Evolutionary conservation across 2,329 filamentous ascomycete genomes (phyloP).

Genomic region (Erysiphe neolycopersici): DNA sequence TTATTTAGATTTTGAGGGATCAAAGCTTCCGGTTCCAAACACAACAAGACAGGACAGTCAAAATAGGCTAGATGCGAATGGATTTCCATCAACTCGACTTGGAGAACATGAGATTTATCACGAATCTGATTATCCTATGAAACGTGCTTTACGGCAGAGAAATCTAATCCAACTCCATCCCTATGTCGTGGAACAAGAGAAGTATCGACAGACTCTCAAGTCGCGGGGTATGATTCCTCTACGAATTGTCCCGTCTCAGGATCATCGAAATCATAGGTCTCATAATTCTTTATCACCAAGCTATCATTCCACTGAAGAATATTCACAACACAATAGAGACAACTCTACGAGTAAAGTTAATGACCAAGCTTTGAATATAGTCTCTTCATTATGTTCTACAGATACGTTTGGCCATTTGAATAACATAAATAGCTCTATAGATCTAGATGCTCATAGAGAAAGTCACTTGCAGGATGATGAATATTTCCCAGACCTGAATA

Average conservation of each 20-base stretch:
- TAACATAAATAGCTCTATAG: no score
- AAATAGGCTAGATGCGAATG: background rate
- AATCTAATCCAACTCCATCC: conserved; percentile 13
- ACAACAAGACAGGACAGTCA: background rate
- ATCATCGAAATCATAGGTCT: conserved; percentile 3
- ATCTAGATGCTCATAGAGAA: no score
- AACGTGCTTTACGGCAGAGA: conserved; percentile 9
- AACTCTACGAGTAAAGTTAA: background rate
- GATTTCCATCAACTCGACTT: background rate
- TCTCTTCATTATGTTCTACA: background rate
- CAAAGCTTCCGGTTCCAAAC: background rate
- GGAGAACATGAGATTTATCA: background rate
- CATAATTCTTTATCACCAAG: conserved; percentile 2
- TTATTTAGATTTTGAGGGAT: background rate
- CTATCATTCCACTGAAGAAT: conserved; percentile 7
- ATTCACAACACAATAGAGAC: conserved; percentile 5
- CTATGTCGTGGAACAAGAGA: conserved; percentile 12
- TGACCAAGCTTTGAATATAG: conserved; percentile 6
- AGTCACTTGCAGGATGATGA: no score
- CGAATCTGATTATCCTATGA: conserved; percentile 1
- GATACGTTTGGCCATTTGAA: no score
- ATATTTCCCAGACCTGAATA: no score
- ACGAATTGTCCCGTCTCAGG: conserved; percentile 8
- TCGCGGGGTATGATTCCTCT: conserved; percentile 10
- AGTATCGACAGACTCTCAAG: conserved; percentile 10